These are phyloP conservation scores for Fusarium neocosmosporiellum DNA, from an alignment of 2,329 filamentous ascomycete species.

Conservation along the genomic window DNA sequence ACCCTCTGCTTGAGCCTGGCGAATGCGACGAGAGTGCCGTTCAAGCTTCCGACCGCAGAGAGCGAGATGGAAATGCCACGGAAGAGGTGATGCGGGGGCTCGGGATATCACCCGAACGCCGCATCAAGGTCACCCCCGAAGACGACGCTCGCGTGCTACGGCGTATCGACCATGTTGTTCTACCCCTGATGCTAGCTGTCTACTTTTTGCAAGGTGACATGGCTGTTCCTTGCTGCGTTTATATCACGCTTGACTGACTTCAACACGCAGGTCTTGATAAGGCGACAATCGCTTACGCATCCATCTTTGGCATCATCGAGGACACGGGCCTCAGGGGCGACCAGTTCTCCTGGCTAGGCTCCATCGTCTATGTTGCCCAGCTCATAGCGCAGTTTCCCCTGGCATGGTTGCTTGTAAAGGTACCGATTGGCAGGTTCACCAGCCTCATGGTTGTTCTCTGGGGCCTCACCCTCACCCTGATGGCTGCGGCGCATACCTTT, in stretches of 20 bases:
- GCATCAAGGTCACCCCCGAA: conserved; percentile 33
- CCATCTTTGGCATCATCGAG: conserved; percentile 32
- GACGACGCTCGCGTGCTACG: conserved; percentile 34
- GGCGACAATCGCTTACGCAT: conserved; percentile 16
- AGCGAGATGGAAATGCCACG: not conserved
- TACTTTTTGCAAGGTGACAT: conserved; percentile 32
- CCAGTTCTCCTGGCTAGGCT: conserved; percentile 63
- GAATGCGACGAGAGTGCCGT: conserved; percentile 10
- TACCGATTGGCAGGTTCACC: conserved; percentile 64
- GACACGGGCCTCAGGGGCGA: conserved; percentile 23
- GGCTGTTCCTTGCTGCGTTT: fast-evolving
- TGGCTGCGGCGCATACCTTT: conserved; percentile 61
- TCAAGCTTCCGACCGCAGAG: not conserved
- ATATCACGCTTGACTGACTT: not conserved
- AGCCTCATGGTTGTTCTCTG: conserved; percentile 59
- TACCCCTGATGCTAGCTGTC: conserved; percentile 36
- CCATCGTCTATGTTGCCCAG: conserved; percentile 66
- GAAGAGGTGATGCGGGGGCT: conserved; percentile 22
- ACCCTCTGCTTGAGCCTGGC: conserved; percentile 14
- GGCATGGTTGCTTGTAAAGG: conserved; percentile 60
- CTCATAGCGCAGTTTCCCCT: conserved; percentile 64
- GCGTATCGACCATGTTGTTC: conserved; percentile 29
- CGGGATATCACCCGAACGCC: conserved; percentile 23
- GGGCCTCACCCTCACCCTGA: conserved; percentile 57
- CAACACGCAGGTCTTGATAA: not conserved